Base-by-base conservation (phyloP, 1,284 basidiomycete genomes). In the Sanghuangporus weigelae region DNA sequence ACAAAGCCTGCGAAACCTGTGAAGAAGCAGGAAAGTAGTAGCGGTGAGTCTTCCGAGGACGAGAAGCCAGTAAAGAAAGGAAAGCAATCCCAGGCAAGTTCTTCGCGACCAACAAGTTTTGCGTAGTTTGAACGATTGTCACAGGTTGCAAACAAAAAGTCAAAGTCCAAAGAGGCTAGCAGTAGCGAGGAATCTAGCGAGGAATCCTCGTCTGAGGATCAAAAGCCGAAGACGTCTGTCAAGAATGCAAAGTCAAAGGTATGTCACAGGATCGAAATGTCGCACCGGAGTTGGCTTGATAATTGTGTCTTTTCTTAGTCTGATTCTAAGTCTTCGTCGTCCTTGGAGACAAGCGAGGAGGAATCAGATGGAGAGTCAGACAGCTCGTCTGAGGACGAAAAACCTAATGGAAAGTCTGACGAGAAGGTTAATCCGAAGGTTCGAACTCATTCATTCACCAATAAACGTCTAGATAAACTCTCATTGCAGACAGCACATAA, bases 31-130 rank as follows among this genome's bases (percentile, higher is more conserved):
- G 46, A 57, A 6, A 63, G 46, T 48, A 54, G 50, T 38, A 67
- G 66, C 40, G 68, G 68, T 39, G 66, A 70, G 50, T 68, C 65
- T 16, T 71, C 71, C 38, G 73, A 73, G 55, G 60, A 64, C 14
- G 67, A 67, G 59, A 63, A 60, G 40, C 48, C 63, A 12, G 54
- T 49, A 14, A 64, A 65, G 62, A 74, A 69, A 63, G 70, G 71
- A 66, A 68, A 54, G 53, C 14, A 23, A 23, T 8, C 49, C 8
- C 53, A 68, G 59, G 66, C 63, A 8, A 57, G 67, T 64, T 60
- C 61, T 23, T 57, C 59, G n/a, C 58, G 62, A 68, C 16, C 10
- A 19, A 53, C 16, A 4, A 14, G 26, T 35, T 21, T 46, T 36
- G 11, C 40, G 0, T 36, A 7, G 19, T 21, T 21, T 55, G 21